A percentile compares a stretch with the other conserved stretches of the same genome.
These are phyloP conservation scores for Dillenia suffruticosa DNA, from an alignment of 164 flowering plant genomes.

Conservation along the genomic window DNA sequence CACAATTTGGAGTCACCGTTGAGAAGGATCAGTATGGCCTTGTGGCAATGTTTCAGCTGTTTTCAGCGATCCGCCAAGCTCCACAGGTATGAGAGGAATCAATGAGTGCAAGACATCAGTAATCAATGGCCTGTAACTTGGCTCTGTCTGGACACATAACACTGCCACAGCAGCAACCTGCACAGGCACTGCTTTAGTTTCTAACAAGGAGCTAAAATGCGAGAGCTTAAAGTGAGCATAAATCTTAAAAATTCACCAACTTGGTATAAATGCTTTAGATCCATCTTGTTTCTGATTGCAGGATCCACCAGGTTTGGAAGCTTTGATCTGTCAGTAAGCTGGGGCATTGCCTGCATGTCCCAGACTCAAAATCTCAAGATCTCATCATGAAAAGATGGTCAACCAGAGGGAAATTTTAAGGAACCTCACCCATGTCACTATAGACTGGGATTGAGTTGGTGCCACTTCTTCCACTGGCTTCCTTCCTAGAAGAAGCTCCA, in stretches of 20 bases:
- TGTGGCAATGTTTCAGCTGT: slow-evolving; percentile 12
- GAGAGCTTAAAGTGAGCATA: not conserved
- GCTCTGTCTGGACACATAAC: slow-evolving; percentile 80
- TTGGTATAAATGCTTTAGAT: slow-evolving; percentile 89
- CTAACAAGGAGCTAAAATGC: not conserved
- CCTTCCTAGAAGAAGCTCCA: slow-evolving; percentile 88
- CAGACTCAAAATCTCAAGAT: slow-evolving; percentile 6
- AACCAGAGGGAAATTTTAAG: not conserved
- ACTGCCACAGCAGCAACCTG: slow-evolving; percentile 94
- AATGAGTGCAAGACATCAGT: slow-evolving; percentile 79
- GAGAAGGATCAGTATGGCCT: too few relatives aligned
- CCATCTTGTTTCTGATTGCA: slow-evolving; percentile 72
- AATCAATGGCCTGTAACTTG: slow-evolving; percentile 78
- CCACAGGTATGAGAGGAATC: slow-evolving; percentile 67
- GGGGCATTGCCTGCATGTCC: slow-evolving; percentile 90
- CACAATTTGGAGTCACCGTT: too few relatives aligned
- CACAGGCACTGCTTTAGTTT: slow-evolving; percentile 3
- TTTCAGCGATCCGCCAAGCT: slow-evolving; percentile 74
- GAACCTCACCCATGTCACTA: slow-evolving; percentile 83
- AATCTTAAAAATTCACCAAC: slow-evolving; percentile 29
- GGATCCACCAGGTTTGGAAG: slow-evolving; percentile 94
- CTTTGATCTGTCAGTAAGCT: slow-evolving; percentile 86
- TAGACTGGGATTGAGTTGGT: slow-evolving; percentile 76
- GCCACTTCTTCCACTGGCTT: slow-evolving; percentile 80
- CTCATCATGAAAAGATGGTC: not conserved